Evolutionary conservation across 768 basidiomycete species (phyloP), one percentile per base, ranked within the genome.

Genomic region (Tylopilus sp.): DNA sequence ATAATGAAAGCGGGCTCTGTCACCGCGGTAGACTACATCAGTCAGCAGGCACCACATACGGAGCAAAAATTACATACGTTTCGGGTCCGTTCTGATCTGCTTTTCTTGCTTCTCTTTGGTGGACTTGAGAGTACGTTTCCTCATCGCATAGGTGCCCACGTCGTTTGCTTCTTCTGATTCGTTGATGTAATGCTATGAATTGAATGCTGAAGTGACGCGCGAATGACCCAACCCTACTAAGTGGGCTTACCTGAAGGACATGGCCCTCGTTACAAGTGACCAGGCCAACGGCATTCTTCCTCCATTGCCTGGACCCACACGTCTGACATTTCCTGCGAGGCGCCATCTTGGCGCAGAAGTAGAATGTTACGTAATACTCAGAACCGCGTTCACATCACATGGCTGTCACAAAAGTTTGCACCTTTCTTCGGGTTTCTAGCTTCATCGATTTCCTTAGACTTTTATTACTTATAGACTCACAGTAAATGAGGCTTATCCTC

Each of bases 211-310:
- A 28, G 31, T 18, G 13, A 26, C 11, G 8, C 17, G 21, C 22
- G 9, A 23, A 28, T 26, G 49, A 6, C 26, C n/a, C 13, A 13
- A 10, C 28, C 10, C n/a, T 9, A 23, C n/a, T 13, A 31, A 52
- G 18, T 30, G 51, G 21, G 59, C 71, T 57, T 65, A 91, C 92
- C 79, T 91, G 88, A 26, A 93, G 78, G 53, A 95, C 80, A 67
- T 97, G 94, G 10, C 94, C 94, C 63, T 97, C 94, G 57, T 84
- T 88, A 68, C 94, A 97, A 2, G 86, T 84, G 39, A 94, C 79
- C 39, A 87, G 74, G 1, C 94, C 94, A 31, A 84, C 87, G 1
- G 83, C 78, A 11, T 92, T 90, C 63, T 91, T 94, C 60, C 89
- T 83, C 92, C 92, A 97, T 65, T 86, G 81, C 44, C 80, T 81